phyloP scores from a whole-genome alignment of 495 filamentous ascomycete genomes.

The Hapsidospora chrysogenum region DNA sequence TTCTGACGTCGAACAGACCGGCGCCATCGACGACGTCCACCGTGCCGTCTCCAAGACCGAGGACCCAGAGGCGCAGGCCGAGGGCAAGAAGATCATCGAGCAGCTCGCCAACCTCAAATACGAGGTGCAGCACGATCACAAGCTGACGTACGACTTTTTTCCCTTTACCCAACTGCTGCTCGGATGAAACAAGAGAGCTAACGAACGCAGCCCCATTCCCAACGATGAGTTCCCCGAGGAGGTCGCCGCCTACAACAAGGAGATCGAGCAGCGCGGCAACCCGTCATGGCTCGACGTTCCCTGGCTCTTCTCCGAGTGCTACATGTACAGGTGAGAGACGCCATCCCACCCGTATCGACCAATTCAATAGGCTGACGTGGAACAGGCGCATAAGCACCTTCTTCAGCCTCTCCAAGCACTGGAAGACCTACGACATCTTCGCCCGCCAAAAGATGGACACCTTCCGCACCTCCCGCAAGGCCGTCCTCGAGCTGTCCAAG shows the following conservation, averaged over 20 bases:
- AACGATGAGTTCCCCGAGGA: constrained; percentile 64
- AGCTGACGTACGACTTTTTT: constrained; percentile 45
- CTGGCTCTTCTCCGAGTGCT: constrained; percentile 90
- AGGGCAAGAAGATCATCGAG: constrained; percentile 76
- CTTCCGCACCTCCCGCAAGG: constrained; percentile 81
- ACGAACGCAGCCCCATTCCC: constrained; percentile 43
- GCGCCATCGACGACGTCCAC: constrained; percentile 88
- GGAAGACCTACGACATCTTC: constrained; percentile 90
- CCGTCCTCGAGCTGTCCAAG: constrained; percentile 73
- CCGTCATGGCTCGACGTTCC: constrained; percentile 68
- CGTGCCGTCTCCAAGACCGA: constrained; percentile 45
- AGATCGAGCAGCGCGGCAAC: constrained; percentile 57
- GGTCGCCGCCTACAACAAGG: constrained; percentile 68
- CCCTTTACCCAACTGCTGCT: no score
- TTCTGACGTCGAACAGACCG: constrained; percentile 39
- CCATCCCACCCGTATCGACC: no score
- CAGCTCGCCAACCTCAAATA: constrained; percentile 78
- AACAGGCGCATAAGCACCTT: constrained; percentile 56
- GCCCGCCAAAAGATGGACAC: constrained; percentile 80
- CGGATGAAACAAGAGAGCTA: constrained; percentile 4
- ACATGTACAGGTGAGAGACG: constrained; percentile 65
- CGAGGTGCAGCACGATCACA: constrained; percentile 80
- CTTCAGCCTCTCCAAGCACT: constrained; percentile 63
- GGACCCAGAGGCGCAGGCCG: constrained; percentile 46
- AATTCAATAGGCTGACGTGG: background rate